Base-by-base conservation (phyloP, 2,329 filamentous ascomycete species). In the Ascochyta fabae region DNA sequence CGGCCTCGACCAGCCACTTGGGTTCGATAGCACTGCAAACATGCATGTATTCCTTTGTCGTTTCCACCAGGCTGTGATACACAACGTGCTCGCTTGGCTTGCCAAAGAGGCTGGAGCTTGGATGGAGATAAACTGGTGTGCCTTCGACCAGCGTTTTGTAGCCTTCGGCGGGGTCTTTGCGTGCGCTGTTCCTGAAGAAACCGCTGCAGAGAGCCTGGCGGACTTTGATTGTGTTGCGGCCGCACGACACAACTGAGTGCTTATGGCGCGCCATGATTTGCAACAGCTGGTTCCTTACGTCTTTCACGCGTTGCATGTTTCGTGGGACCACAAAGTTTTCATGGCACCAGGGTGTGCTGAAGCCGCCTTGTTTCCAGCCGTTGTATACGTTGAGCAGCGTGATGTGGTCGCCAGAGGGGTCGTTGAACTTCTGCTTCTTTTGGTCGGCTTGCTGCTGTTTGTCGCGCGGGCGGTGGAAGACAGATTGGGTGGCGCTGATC, bases 41-140 rank as follows among this genome's bases (percentile, higher is more conserved):
- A 70, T 96, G 93, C 95, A 99, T 98, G 77, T 98, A 99, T 79
- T 99, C 95, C 79, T 96, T 94, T 23, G 90, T 96, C 23, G 95
- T 99, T 67, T 98, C 83, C 7, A 98, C 91, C 19, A 99, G 81
- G 48, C 87, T 88, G 71, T 97, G 89, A 74, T 96, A 99, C 51
- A 99, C 91, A 31, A 98, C 95, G 83, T 96, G 96, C 77, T 99
- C 95, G 0, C 93, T 90, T 57, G 94, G 91, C 77, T 98, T 98
- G 48, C 95, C 95, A 69, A 98, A 99, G 13, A 99, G 80, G 9
- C 94, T 91, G 8, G 91, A 96, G 59, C 86, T 90, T 0, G 95
- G 95, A 77, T 99, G 96, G 77, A 99, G 84, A 75, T 96, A 96
- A 0, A 99, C 94, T 0, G 93, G 92, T 2, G 94, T 98, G 34